These are phyloP conservation scores for Scheffersomyces amazonensis DNA, from an alignment of 805 yeast species.

Conservation along the genomic window DNA sequence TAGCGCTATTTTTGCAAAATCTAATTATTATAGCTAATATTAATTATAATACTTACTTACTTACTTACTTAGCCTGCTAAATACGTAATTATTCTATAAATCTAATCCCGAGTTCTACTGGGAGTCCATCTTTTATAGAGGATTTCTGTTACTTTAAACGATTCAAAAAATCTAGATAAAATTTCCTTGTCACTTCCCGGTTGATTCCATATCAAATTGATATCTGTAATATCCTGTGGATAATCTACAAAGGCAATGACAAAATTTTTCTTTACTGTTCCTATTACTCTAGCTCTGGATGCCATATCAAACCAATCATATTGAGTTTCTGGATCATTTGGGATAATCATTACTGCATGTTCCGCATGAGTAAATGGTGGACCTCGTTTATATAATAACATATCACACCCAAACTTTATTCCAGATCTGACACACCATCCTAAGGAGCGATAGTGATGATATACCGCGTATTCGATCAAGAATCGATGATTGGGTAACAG, in stretches of 20 bases:
- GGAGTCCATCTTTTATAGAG: constrained; percentile 84
- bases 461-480: constrained; percentile 62
- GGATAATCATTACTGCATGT: constrained; percentile 59
- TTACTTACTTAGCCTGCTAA: not conserved
- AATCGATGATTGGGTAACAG: constrained; percentile 32
- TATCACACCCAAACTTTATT: constrained; percentile 88
- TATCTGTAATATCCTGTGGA: constrained; percentile 39
- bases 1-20: no score
- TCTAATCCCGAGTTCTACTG: constrained; percentile 71
- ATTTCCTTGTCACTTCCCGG: constrained; percentile 12
- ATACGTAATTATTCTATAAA: not conserved
- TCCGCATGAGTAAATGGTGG: constrained; percentile 97
- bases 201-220: constrained; percentile 6
- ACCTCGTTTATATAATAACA: constrained; percentile 78
- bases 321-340: constrained; percentile 32
- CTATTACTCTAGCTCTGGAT: constrained; percentile 73
- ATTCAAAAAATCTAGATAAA: constrained; percentile 30
- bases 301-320: constrained; percentile 59
- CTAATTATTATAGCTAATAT: no score
- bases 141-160: constrained; percentile 60
- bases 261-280: constrained; percentile 80
- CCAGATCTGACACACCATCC: constrained; percentile 97
- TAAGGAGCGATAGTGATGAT: constrained; percentile 80
- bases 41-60: no score
- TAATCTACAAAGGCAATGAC: constrained; percentile 64